Percentiles rank a stretch among this genome's conserved stretches.
Conservation (phyloP, 2,329 filamentous ascomycete genomes). For the Fusarium fracticaudum region DNA sequence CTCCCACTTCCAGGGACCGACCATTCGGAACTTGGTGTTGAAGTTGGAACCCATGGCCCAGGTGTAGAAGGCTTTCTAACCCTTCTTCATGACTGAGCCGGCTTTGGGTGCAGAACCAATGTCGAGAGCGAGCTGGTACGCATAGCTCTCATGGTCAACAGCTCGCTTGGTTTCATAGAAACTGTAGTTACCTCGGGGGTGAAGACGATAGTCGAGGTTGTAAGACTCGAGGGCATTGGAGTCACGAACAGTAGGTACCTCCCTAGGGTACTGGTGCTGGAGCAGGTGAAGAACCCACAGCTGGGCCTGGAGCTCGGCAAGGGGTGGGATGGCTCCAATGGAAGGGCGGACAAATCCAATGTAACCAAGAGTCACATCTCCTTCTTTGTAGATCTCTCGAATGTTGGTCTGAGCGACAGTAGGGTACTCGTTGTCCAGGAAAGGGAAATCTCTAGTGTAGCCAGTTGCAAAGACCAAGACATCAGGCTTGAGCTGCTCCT, state of each 20-base stretch:
- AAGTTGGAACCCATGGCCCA: conserved; percentile 62
- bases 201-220: conserved; percentile 54
- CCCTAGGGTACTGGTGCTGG: conserved; percentile 38
- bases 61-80: conserved; percentile 52
- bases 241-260: conserved; percentile 25
- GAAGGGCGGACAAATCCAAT: conserved; percentile 59
- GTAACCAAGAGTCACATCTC: conserved; percentile 53
- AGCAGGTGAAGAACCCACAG: conserved; percentile 57
- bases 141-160: conserved; percentile 61
- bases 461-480: conserved; percentile 59
- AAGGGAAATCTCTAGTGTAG: conserved; percentile 54
- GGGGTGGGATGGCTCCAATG: conserved; percentile 58
- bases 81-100: conserved; percentile 46
- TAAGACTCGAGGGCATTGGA: conserved; percentile 45
- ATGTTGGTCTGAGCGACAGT: conserved; percentile 59
- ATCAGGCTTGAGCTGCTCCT: conserved; percentile 50
- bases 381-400: conserved; percentile 60
- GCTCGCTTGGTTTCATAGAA: conserved; percentile 50
- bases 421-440: conserved; percentile 53
- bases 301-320: conserved; percentile 60
- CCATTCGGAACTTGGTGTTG: conserved; percentile 59
- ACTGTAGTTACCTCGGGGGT: conserved; percentile 47
- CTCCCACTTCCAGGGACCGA: conserved; percentile 56
- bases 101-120: conserved; percentile 55
- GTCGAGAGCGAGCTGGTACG: conserved; percentile 60